Percentiles rank a stretch among this genome's conserved stretches.
These are phyloP conservation scores for Crithidia brevicula DNA, from an alignment of 208 protist species.

Conservation along the genomic window DNA sequence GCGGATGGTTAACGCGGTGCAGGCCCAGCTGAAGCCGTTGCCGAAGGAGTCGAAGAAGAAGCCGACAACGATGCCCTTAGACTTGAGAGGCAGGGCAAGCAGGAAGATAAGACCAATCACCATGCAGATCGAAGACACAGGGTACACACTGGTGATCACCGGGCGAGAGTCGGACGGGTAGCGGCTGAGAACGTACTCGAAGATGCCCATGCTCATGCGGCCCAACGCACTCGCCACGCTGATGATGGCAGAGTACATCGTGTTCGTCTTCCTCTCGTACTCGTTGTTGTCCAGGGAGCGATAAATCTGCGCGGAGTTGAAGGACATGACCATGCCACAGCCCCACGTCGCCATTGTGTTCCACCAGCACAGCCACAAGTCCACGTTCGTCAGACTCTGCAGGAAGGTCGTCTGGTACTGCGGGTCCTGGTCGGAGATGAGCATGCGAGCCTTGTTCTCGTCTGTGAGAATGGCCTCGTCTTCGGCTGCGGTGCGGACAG, in stretches of 20 bases:
- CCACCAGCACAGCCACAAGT: constrained; percentile 67
- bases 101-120: constrained; percentile 48
- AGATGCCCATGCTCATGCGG: constrained; percentile 54
- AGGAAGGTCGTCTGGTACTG: constrained; percentile 69
- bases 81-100: constrained; percentile 40
- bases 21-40: constrained; percentile 69
- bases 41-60: constrained; percentile 65
- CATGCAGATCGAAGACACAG: constrained; percentile 38
- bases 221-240: constrained; percentile 69
- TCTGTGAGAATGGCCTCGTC: constrained; percentile 20
- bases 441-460: constrained; percentile 36
- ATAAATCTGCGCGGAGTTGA: constrained; percentile 76
- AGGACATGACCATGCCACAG: constrained; percentile 60
- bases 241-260: constrained; percentile 60
- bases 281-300: constrained; percentile 40
- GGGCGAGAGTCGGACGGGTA: constrained; percentile 32
- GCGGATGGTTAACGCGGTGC: constrained; percentile 47
- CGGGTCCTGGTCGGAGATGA: constrained; percentile 40
- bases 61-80: constrained; percentile 49
- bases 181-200: constrained; percentile 45
- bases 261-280: constrained; percentile 40
- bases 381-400: constrained; percentile 39
- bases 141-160: constrained; percentile 48
- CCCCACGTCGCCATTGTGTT: constrained; percentile 69
- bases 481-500: background rate